Percentiles rank a stretch among this genome's conserved stretches.
Conservation (phyloP, 2,329 filamentous ascomycete genomes). For the Pleomassaria siparia region DNA sequence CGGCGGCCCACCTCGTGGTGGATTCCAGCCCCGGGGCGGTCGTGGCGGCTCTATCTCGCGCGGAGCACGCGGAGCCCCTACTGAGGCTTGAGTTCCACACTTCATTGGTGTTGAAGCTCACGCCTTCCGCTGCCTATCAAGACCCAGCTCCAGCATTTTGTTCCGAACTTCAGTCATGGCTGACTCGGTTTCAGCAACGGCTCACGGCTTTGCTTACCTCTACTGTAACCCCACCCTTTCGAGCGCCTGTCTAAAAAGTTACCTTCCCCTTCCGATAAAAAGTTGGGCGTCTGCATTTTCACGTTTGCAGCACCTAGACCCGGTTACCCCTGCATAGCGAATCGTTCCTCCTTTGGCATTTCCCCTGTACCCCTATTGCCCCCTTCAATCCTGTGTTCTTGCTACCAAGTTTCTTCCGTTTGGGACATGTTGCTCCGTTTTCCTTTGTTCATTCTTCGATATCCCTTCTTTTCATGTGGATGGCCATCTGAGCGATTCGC, state of each 20-base stretch:
- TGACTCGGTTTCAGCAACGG: constrained; percentile 27
- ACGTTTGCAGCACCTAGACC: constrained; percentile 17
- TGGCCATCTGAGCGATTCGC: constrained; percentile 24
- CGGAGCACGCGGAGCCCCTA: constrained; percentile 50
- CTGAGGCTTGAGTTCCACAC: constrained; percentile 33
- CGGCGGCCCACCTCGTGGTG: constrained; percentile 62
- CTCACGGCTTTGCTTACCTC: constrained; percentile 40
- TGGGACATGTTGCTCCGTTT: too few relatives aligned
- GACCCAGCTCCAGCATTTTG: constrained; percentile 8
- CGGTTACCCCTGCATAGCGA: constrained; percentile 43
- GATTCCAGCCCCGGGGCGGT: constrained; percentile 68
- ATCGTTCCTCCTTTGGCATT: constrained; percentile 28
- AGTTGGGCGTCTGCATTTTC: constrained; percentile 33
- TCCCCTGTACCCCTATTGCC: constrained; percentile 1
- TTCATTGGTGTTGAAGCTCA: constrained; percentile 1
- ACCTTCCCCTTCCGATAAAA: constrained; percentile 35
- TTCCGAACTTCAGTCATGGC: constrained; percentile 12
- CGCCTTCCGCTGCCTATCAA: constrained; percentile 7
- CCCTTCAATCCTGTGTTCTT: constrained; percentile 15
- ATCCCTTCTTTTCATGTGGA: constrained; percentile 28
- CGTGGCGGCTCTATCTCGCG: constrained; percentile 63
- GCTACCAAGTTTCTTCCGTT: constrained; percentile 14
- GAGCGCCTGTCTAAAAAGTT: constrained; percentile 43
- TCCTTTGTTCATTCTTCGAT: constrained; percentile 29
- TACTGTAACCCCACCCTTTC: constrained; percentile 39